These are phyloP conservation scores for Oryza brachyantha DNA, from an alignment of 176 grass and related monocot species.

Conservation along the genomic window DNA sequence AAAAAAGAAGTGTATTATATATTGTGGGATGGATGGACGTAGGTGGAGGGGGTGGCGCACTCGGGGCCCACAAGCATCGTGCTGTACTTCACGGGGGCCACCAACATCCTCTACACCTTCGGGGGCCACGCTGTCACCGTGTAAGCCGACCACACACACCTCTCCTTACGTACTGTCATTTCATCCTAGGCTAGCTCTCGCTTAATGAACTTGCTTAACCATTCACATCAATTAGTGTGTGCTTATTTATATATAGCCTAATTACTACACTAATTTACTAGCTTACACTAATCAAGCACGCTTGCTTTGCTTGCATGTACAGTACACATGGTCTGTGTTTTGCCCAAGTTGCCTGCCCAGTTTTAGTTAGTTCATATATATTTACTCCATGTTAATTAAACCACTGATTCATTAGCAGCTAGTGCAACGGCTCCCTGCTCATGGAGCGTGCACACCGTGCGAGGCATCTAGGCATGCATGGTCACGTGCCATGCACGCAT, in stretches of 20 bases:
- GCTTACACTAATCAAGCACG: not conserved
- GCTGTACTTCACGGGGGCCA: conserved; percentile 93
- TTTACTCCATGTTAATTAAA: not conserved
- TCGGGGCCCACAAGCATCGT: conserved; percentile 68
- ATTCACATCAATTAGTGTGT: not conserved
- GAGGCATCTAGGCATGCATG: not conserved
- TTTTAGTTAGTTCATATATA: not conserved
- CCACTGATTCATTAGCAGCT: not conserved
- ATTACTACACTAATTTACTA: not conserved
- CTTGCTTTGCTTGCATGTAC: too few species aligned
- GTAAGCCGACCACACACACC: conserved; percentile 42
- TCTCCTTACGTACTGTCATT: too few species aligned
- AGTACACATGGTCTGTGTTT: too few species aligned
- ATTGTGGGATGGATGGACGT: not conserved
- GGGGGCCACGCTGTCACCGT: conserved; percentile 96
- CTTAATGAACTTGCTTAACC: not conserved
- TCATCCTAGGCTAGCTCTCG: not conserved
- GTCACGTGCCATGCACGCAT: not conserved
- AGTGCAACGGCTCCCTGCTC: not conserved
- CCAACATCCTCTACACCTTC: conserved; percentile 98
- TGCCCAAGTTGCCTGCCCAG: not conserved
- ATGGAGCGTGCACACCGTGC: not conserved
- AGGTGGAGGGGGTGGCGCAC: conserved; percentile 73
- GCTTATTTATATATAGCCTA: not conserved
- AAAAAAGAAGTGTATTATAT: too few species aligned